Conservation (phyloP, 208 protist species). For the Entamoeba histolytica region DNA sequence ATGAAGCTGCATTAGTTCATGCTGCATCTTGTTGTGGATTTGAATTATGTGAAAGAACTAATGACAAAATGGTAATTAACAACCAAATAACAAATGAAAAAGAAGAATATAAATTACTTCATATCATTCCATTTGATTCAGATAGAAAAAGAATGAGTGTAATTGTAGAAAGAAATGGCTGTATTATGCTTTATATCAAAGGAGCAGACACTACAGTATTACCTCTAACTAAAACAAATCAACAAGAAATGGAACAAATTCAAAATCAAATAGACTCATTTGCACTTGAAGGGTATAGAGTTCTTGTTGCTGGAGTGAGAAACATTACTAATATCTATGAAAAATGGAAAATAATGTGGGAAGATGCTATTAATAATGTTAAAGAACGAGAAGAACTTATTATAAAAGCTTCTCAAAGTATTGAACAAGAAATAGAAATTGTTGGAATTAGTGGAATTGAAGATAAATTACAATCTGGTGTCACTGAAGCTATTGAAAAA, state of each 20-base stretch:
- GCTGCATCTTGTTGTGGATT: conserved; percentile 57
- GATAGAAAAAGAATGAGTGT: conserved; percentile 90
- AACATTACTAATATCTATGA: background rate
- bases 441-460: conserved; percentile 80
- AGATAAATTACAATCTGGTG: conserved; percentile 76
- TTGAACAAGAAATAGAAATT: conserved; percentile 41
- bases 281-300: conserved; percentile 69
- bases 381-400: background rate
- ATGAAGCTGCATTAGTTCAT: conserved; percentile 74
- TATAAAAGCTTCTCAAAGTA: background rate
- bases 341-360: background rate
- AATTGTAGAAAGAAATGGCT: conserved; percentile 49
- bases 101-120: conserved; percentile 59
- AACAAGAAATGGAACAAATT: conserved; percentile 52
- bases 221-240: conserved; percentile 42
- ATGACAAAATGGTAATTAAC: conserved; percentile 20
- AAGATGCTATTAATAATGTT: background rate
- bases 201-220: conserved; percentile 72
- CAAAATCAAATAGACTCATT: conserved; percentile 78
- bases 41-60: conserved; percentile 18
- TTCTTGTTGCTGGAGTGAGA: conserved; percentile 53
- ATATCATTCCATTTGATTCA: conserved; percentile 88
- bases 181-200: conserved; percentile 74
- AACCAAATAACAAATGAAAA: background rate
- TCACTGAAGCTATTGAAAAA: conserved; percentile 61